phyloP scores from a whole-genome alignment of 352 stramenopile species.

The Phytophthora pseudosyringae region DNA sequence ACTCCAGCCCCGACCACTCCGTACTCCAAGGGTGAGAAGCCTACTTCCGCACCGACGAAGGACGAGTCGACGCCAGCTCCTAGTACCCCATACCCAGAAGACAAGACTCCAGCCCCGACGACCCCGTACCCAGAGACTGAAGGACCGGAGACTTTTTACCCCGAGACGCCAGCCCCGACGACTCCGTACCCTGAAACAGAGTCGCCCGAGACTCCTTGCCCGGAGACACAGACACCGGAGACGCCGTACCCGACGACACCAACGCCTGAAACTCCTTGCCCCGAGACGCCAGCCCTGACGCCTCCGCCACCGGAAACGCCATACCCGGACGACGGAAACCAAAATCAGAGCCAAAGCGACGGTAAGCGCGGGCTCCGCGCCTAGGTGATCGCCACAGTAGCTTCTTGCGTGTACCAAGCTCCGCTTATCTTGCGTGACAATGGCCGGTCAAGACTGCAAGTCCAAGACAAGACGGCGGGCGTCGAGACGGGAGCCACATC shows the following conservation, averaged over 20 bases:
- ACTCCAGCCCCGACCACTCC: background rate
- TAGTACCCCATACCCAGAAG: background rate
- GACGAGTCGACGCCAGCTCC: background rate
- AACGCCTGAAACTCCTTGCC: slow-evolving; percentile 6
- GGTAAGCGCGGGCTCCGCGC: background rate
- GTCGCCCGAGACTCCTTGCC: slow-evolving; percentile 3
- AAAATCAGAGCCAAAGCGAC: slow-evolving; percentile 4
- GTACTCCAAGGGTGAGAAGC: background rate
- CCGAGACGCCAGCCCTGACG: background rate
- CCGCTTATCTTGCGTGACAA: too few relatives aligned
- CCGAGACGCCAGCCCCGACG: too few relatives aligned
- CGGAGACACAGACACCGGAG: slow-evolving; percentile 1
- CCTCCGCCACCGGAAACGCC: slow-evolving; percentile 1
- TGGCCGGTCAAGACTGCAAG: too few relatives aligned
- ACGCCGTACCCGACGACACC: slow-evolving; percentile 2
- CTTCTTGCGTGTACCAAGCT: background rate
- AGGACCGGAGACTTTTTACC: too few relatives aligned
- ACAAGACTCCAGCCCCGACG: too few relatives aligned
- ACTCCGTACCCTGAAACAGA: too few relatives aligned
- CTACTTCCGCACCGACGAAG: background rate
- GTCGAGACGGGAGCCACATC: too few relatives aligned
- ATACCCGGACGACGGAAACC: slow-evolving; percentile 8
- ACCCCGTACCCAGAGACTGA: too few relatives aligned
- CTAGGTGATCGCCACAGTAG: background rate
- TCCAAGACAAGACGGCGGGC: too few relatives aligned